Percentiles rank a stretch among this genome's conserved stretches.
Conservation (phyloP, 2,329 filamentous ascomycete genomes). For the Apiospora koreana region DNA sequence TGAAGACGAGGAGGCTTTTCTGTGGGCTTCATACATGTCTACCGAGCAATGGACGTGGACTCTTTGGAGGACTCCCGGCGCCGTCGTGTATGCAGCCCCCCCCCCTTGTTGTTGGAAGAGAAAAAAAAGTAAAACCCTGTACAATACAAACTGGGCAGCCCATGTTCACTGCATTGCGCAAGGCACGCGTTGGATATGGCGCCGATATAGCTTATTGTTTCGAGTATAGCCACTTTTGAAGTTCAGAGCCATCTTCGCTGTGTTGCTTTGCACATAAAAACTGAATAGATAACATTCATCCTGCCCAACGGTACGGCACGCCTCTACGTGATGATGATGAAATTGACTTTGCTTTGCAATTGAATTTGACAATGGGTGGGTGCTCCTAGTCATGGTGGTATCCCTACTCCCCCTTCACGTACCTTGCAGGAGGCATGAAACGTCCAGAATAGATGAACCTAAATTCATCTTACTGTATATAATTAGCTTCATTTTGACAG, state of each 20-base stretch:
- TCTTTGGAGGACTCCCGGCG: neutral
- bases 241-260: constrained; percentile 8
- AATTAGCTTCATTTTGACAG: neutral
- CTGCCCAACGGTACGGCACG: constrained; percentile 4
- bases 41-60: neutral
- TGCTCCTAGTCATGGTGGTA: neutral
- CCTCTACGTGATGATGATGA: neutral
- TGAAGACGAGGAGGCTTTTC: neutral
- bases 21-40: neutral
- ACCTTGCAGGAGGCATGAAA: neutral
- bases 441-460: neutral
- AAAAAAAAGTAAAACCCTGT: constrained; percentile 10
- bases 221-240: neutral
- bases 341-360: neutral
- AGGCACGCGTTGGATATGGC: constrained; percentile 10
- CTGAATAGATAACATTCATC: constrained; percentile 17
- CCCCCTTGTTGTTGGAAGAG: neutral
- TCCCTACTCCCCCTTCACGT: neutral
- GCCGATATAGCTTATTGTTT: neutral
- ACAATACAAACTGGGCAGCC: constrained; percentile 14
- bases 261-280: constrained; percentile 11
- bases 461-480: neutral
- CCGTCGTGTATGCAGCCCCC: neutral
- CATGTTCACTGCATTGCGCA: constrained; percentile 13
- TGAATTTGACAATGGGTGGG: neutral